Evolutionary conservation across 2,329 filamentous ascomycete species (phyloP).

Genomic region (Ophidiomyces ophidiicola): DNA sequence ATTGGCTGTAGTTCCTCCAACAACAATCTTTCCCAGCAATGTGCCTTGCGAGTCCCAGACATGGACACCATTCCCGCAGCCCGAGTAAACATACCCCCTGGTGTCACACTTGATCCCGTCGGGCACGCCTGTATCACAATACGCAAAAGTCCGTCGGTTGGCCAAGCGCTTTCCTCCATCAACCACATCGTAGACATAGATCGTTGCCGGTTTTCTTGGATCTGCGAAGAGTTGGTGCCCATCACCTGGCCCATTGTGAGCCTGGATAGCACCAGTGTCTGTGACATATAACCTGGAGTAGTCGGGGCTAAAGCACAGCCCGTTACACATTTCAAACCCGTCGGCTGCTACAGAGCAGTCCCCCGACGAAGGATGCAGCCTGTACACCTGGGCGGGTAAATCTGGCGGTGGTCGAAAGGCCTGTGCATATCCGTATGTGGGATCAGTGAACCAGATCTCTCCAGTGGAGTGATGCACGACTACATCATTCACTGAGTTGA

Average conservation of each 20-base stretch:
- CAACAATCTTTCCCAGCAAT: conserved; percentile 46
- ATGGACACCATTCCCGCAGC: conserved; percentile 43
- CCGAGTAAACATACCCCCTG: conserved; percentile 45
- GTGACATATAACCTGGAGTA: conserved; percentile 31
- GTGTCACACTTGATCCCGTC: conserved; percentile 39
- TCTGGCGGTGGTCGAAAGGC: conserved; percentile 24
- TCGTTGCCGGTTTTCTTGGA: conserved; percentile 17
- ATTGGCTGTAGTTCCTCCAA: conserved; percentile 37
- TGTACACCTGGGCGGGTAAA: conserved; percentile 30
- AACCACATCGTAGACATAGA: conserved; percentile 34
- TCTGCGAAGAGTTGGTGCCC: conserved; percentile 14
- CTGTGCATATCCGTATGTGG: conserved; percentile 28
- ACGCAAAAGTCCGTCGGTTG: conserved; percentile 44
- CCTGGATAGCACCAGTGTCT: conserved; percentile 27
- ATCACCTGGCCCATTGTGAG: conserved; percentile 15
- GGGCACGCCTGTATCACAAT: conserved; percentile 37
- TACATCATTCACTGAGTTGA: conserved; percentile 32
- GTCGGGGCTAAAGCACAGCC: conserved; percentile 33
- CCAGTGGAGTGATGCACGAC: conserved; percentile 25
- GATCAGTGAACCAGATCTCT: conserved; percentile 32
- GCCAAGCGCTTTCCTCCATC: conserved; percentile 32
- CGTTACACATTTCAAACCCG: conserved; percentile 32
- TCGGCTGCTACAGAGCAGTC: conserved; percentile 29
- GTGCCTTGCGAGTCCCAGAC: conserved; percentile 41
- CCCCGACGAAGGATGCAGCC: conserved; percentile 27